Base-by-base conservation (phyloP, 2,329 filamentous ascomycete genomes). In the Stromatinia cepivora region DNA sequence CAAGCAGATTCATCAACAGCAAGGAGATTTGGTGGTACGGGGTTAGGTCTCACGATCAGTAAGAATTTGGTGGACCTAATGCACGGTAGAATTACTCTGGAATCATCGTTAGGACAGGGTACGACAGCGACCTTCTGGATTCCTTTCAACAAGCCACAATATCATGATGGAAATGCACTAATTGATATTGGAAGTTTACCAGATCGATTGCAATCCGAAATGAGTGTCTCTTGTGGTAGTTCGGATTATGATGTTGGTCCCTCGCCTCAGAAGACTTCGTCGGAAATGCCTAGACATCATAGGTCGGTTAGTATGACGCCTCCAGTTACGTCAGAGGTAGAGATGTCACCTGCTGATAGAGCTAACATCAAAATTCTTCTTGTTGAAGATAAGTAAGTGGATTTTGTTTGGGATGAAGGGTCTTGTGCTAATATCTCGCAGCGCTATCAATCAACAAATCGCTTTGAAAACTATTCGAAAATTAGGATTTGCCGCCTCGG, bases 1-100 rank as follows among this genome's bases (percentile, higher is more conserved):
- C 92, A 95, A 78, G 92, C 91, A 6, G 92, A 94, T 76, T 88
- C 91, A 1, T 93, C 91, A 4, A 94, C 92, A 0, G 91, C 91
- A 25, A 84, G 91, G 66, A 85, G 88, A n/a, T 94, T 93, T 77
- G 91, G 91, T 52, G 92, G 92, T 0, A 94, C 91, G 1, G 92
- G 91, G 1, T 81, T 94, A 0, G 92, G 92, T 0, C 79, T 94
- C 71, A 92, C 91, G 1, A 94, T 94, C 73, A 92, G 88, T 80
- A 94, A 94, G 79, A 93, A 93, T 71, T 82, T 93, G 8, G 84
- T 94, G 3, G 90, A 93, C 70, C 80, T 94, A 36, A 94, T 95
- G 92, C 87, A 87, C 70, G 92, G 92, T 9, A 81, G 85, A n/a
- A 94, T 95, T 71, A 84, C 83, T 0, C 81, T 94, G 0, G 85